phyloP scores from a whole-genome alignment of 2,329 filamentous ascomycete species.

The Xylaria sp. region DNA sequence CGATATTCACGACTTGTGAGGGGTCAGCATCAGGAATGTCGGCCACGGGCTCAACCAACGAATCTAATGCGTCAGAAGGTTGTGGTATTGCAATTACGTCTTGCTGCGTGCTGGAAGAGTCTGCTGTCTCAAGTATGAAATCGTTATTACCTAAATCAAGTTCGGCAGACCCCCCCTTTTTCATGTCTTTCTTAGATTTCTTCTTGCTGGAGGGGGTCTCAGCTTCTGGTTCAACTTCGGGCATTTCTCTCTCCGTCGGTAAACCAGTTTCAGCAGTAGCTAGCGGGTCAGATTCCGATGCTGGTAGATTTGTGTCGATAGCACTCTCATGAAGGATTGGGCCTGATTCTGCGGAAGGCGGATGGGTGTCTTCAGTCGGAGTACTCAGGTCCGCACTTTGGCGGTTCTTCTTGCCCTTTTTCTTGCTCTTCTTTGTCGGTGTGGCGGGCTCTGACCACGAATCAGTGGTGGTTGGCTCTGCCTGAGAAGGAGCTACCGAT shows the following conservation, averaged over 20 bases:
- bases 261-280: conserved; percentile 2
- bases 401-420: conserved; percentile 37
- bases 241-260: conserved; percentile 13
- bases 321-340: conserved; percentile 22
- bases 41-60: conserved; percentile 13
- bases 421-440: conserved; percentile 41
- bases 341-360: conserved; percentile 21
- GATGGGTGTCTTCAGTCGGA: conserved; percentile 25
- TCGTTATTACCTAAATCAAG: conserved; percentile 34
- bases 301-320: conserved; percentile 24
- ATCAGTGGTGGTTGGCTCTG: conserved; percentile 33
- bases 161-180: conserved; percentile 38
- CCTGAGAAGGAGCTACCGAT: conserved; percentile 19
- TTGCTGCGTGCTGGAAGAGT: conserved; percentile 24
- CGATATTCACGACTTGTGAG: conserved; percentile 7
- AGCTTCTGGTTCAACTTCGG: conserved; percentile 24
- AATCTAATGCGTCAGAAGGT: conserved; percentile 21
- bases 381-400: conserved; percentile 29
- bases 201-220: conserved; percentile 39
- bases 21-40: not conserved
- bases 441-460: conserved; percentile 31
- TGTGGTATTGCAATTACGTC: conserved; percentile 15
- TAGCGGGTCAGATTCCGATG: conserved; percentile 9
- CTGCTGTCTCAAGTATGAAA: conserved; percentile 29
- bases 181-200: conserved; percentile 44